phyloP scores from a whole-genome alignment of 225 moss, liverwort and hornwort genomes.

The Physcomitrium patens region DNA sequence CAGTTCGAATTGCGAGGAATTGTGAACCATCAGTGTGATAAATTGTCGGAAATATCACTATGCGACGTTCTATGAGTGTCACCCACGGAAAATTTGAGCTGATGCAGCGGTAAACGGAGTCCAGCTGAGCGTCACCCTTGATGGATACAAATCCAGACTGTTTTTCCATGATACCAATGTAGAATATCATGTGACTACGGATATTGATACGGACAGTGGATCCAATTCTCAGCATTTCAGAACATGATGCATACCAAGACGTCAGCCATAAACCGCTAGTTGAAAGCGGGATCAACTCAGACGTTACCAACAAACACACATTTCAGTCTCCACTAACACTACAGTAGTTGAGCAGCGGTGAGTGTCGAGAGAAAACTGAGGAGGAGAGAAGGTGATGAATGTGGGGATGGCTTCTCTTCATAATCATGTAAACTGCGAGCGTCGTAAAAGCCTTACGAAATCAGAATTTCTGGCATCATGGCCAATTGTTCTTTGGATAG shows the following conservation, averaged over 20 bases:
- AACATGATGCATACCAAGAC: background rate
- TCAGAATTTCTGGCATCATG: background rate
- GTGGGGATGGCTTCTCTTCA: constrained; percentile 4
- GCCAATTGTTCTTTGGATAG: constrained; percentile 17
- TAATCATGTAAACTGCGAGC: background rate
- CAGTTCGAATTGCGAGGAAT: background rate
- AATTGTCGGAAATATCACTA: background rate
- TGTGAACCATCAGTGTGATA: background rate
- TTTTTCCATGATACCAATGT: no score
- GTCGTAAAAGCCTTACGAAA: background rate
- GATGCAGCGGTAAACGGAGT: background rate
- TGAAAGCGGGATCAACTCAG: background rate
- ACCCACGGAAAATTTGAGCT: background rate
- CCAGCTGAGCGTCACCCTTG: background rate
- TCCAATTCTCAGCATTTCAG: background rate
- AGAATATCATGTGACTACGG: background rate
- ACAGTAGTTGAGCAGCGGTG: background rate
- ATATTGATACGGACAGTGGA: background rate
- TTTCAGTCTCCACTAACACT: background rate
- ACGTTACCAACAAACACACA: background rate
- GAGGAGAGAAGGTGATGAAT: background rate
- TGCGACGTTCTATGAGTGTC: background rate
- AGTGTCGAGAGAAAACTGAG: background rate
- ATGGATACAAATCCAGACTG: background rate
- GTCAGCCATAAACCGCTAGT: background rate